Percentiles rank a stretch among this genome's conserved stretches.
phyloP scores from a whole-genome alignment of 257 asterid species.

The Catharanthus roseus region DNA sequence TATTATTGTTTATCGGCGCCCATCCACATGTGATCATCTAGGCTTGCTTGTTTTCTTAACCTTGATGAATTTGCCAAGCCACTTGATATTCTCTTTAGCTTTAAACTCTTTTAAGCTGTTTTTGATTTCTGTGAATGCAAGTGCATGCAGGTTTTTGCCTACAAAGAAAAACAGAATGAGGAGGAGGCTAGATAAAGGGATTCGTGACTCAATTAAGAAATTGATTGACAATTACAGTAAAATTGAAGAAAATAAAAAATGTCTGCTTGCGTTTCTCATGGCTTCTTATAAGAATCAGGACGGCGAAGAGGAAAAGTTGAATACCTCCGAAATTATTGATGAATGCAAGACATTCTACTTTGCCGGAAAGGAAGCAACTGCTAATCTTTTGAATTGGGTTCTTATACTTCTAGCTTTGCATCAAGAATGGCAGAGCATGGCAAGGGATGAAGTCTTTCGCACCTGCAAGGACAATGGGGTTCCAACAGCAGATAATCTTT shows the following conservation, averaged over 20 bases:
- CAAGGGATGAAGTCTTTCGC: conserved; percentile 24
- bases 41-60: too few relatives aligned
- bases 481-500: conserved; percentile 25
- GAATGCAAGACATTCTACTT: conserved; percentile 37
- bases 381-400: conserved; percentile 26
- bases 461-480: conserved; percentile 14
- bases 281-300: conserved; percentile 12
- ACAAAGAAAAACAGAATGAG: conserved; percentile 53
- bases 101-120: too few relatives aligned
- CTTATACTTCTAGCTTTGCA: conserved; percentile 28
- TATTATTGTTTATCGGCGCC: too few relatives aligned
- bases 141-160: conserved; percentile 44
- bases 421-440: conserved; percentile 38
- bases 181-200: conserved; percentile 50
- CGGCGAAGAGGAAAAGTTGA: conserved; percentile 10
- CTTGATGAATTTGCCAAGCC: too few relatives aligned
- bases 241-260: conserved; percentile 22
- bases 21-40: too few relatives aligned
- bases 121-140: not conserved
- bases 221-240: conserved; percentile 28
- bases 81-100: too few relatives aligned
- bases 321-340: conserved; percentile 27
- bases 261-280: conserved; percentile 28
- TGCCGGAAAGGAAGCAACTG: conserved; percentile 38
- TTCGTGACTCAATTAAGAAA: conserved; percentile 40